Evolutionary conservation across 257 asterid genomes (phyloP), one percentile per base, ranked within the genome.

Genomic region (Nicotiana tomentosiformis): DNA sequence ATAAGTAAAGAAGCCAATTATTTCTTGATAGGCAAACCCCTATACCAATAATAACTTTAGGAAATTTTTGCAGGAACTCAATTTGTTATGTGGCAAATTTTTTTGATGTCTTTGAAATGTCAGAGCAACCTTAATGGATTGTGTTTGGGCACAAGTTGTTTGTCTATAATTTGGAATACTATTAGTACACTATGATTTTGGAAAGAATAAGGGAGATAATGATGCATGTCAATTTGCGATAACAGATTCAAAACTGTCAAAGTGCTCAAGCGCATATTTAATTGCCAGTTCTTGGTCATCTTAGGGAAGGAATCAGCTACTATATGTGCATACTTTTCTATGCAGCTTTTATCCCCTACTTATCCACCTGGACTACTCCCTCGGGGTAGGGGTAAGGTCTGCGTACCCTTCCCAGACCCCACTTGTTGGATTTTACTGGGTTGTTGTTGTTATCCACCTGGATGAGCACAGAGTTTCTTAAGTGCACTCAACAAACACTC

Each of bases 231-330:
- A 37, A 37, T 69, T 69, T 37, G 56, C 56, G 18, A 70, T 17
- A 39, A 39, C 58, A 39, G 58, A 39, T n/a, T 20, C 78, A 3
- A n/a, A 39, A 39, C 78, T 70, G 32, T 11, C 33, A n/a, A 70
- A 70, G n/a, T 0, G 35, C 58, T 70, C 58, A 43, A 5, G n/a
- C n/a, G 0, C 58, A 70, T 70, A 39, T 39, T 39, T 69, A 8
- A 37, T 37, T 69, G 32, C 77, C 56, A 69, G 14, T 10, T 37
- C 77, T 67, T 67, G 46, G 57, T 43, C 58, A 70, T 70, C 58
- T 70, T 39, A 39, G 78, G 58, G 78, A 69, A 70, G 33, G 78
- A 39, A 70, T 70, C 78, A 11, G 58, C 58, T 70, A 70, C 30
- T 11, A 68, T 37, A 37, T 20, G 9, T 17, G 77, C 77, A 35